A percentile compares a stretch with the other conserved stretches of the same genome.
These are phyloP conservation scores for Geosmithia putterillii DNA, from an alignment of 2,329 filamentous ascomycete species.

Conservation along the genomic window DNA sequence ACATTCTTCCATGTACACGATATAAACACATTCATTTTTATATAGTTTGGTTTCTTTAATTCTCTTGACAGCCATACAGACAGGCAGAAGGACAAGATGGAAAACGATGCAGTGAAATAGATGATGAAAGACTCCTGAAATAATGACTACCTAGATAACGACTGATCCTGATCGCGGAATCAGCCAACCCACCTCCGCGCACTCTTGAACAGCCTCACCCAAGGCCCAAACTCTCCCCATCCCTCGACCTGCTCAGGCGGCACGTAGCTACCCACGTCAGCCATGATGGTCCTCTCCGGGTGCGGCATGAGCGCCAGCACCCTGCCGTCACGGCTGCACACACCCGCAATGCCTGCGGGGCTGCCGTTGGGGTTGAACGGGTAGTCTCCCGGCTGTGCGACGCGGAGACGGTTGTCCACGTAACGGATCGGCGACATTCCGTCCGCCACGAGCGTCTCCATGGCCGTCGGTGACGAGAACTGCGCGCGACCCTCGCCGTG, in stretches of 20 bases:
- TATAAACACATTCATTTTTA: no score
- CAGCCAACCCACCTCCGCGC: slow-evolving; percentile 77
- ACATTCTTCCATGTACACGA: no score
- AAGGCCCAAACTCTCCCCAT: slow-evolving; percentile 76
- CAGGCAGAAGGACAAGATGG: no score
- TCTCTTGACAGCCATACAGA: no score
- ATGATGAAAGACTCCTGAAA: no score
- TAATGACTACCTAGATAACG: no score
- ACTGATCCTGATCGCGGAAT: no score
- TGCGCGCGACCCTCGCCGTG: slow-evolving; percentile 83
- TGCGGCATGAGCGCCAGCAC: slow-evolving; percentile 90
- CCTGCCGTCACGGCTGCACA: slow-evolving; percentile 64
- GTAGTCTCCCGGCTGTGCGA: slow-evolving; percentile 65
- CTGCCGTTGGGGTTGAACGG: slow-evolving; percentile 83
- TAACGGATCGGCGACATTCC: slow-evolving; percentile 71
- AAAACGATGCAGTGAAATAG: no score
- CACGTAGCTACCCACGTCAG: slow-evolving; percentile 64
- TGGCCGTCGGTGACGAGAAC: slow-evolving; percentile 43
- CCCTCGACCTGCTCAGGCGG: slow-evolving; percentile 44
- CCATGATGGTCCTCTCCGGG: slow-evolving; percentile 78
- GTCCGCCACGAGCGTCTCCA: slow-evolving; percentile 44
- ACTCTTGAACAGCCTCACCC: slow-evolving; percentile 77
- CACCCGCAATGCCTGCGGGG: slow-evolving; percentile 68
- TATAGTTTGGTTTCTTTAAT: no score
- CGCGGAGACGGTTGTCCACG: slow-evolving; percentile 59